Base-by-base conservation (phyloP, 371 early-diverging fungal species). In the Mortierella sp. region DNA sequence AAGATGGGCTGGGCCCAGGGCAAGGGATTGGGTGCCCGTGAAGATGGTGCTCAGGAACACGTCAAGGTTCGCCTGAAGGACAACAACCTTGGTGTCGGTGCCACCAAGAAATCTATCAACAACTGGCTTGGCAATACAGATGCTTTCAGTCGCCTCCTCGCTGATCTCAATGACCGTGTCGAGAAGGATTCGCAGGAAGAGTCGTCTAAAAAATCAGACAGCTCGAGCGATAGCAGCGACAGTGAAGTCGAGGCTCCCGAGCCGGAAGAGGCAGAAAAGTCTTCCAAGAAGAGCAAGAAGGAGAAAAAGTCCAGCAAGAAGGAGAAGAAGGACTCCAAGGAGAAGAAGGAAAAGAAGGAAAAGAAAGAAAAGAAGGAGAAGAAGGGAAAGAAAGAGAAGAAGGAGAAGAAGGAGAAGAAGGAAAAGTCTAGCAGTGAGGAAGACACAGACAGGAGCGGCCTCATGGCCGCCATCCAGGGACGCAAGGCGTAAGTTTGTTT, bases 1-100 rank as follows among this genome's bases (percentile, higher is more conserved):
- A 96, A 96, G 76, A 96, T 97, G 96, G 98, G 98, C 1, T 98
- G 98, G 98, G 82, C 87, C 21, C 95, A 93, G 48, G 97, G 98
- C 50, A 94, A 94, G 74, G 98, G 98, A 18, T 87, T 98, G 1
- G 98, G 98, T 29, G 86, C 87, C 25, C 92, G 95, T 60, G 94
- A 93, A 74, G 91, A 95, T 74, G 98, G 97, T 64, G 83, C 82
- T 47, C 83, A 86, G 57, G 90, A 91, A 28, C 93, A 95, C 72
- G 85, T 97, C 67, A 94, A 93, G 82, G 90, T 95, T 62, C 82
- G 82, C 46, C 80, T 93, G 30, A 97, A 96, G 84, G 85, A 86
- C 58, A 90, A 97, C 82, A 90, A 84, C 52, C 77, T 90, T n/a
- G 97, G 97, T 50, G 75, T 98, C 19, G 98, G 98, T 21, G 97